Evolutionary conservation across 2,329 filamentous ascomycete genomes (phyloP).

Genomic region (Fusarium robinianum): DNA sequence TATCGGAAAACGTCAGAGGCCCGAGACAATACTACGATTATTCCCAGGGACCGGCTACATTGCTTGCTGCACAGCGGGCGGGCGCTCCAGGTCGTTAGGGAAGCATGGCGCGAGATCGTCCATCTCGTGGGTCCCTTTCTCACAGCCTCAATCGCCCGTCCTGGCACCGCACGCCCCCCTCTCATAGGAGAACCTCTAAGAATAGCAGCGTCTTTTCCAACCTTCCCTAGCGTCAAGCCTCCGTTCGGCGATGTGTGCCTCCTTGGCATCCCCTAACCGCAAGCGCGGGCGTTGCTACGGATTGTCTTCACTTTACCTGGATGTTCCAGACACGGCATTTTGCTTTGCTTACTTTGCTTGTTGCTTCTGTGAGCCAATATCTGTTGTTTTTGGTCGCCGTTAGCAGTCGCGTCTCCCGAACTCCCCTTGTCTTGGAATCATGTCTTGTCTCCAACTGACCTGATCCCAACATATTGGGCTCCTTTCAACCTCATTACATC

Average conservation of each 20-base stretch:
- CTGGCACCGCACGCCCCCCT: background rate
- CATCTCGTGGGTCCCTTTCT: slow-evolving; percentile 28
- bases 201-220: slow-evolving; percentile 30
- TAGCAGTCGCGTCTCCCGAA: too few relatives aligned
- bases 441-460: too few relatives aligned
- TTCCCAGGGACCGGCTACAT: too few relatives aligned
- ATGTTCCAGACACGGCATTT: background rate
- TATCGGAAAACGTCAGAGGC: slow-evolving; percentile 9
- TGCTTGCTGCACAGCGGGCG: too few relatives aligned
- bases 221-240: slow-evolving; percentile 23
- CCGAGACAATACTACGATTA: background rate
- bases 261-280: slow-evolving; percentile 22
- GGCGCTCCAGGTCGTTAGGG: background rate
- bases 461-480: too few relatives aligned
- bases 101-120: slow-evolving; percentile 31
- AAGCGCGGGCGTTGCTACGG: slow-evolving; percentile 25
- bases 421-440: too few relatives aligned
- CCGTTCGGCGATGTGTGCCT: slow-evolving; percentile 25
- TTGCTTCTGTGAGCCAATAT: too few relatives aligned
- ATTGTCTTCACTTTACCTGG: background rate
- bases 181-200: slow-evolving; percentile 28
- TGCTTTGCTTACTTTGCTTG: too few relatives aligned
- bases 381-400: too few relatives aligned
- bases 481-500: too few relatives aligned
- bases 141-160: slow-evolving; percentile 35